These are phyloP conservation scores for Tolypocladium ovalisporum DNA, from an alignment of 2,329 filamentous ascomycete species.

Conservation along the genomic window DNA sequence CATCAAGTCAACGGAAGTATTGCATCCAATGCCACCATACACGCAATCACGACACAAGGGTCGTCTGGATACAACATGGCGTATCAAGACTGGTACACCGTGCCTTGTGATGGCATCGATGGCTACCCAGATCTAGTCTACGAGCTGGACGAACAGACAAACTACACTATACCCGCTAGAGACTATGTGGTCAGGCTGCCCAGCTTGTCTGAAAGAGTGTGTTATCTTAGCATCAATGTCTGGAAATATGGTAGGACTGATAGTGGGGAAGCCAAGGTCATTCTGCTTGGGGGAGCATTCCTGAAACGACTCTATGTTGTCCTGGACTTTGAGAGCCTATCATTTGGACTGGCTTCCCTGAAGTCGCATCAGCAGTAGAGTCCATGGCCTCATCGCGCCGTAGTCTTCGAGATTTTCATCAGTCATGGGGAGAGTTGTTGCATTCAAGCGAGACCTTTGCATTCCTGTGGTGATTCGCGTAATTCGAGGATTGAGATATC, in stretches of 20 bases:
- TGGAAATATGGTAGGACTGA: constrained; percentile 1
- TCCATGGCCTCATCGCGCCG: too few relatives aligned
- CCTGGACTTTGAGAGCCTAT: not conserved
- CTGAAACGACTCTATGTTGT: not conserved
- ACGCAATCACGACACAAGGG: not conserved
- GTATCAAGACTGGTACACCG: constrained; percentile 1
- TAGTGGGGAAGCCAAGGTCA: not conserved
- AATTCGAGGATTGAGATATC: too few relatives aligned
- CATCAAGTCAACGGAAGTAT: not conserved
- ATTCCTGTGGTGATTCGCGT: too few relatives aligned
- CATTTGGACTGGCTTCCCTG: not conserved
- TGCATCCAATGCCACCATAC: not conserved
- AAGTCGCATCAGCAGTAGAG: not conserved
- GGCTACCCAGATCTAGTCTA: not conserved
- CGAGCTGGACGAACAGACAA: not conserved
- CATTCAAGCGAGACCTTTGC: too few relatives aligned
- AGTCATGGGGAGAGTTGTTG: too few relatives aligned
- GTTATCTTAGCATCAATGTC: not conserved
- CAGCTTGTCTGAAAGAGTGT: not conserved
- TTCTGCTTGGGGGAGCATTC: not conserved
- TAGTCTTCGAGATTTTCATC: too few relatives aligned
- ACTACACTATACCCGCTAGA: not conserved
- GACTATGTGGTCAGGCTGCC: not conserved
- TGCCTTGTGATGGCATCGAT: not conserved
- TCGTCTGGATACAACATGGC: constrained; percentile 1